Conservation (phyloP, 2,329 filamentous ascomycete species). For the Alternaria triticimaculans region DNA sequence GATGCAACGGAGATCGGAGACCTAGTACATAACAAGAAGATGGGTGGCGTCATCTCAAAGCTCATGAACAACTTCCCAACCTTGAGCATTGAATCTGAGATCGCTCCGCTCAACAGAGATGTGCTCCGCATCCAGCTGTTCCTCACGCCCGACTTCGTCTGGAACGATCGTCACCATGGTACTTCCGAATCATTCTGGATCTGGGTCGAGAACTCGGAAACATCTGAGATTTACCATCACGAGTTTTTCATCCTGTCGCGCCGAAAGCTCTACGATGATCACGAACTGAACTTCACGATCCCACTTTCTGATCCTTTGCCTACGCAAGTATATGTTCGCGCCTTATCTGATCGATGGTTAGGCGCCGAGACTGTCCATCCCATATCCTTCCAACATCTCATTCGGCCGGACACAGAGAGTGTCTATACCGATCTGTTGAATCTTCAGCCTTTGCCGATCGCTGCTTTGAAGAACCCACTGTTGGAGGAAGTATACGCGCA, state of each 20-base stretch:
- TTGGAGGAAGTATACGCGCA: constrained; percentile 88
- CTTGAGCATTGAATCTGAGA: constrained; percentile 87
- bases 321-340: constrained; percentile 93
- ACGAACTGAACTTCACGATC: constrained; percentile 97
- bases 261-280: constrained; percentile 91
- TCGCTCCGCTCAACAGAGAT: constrained; percentile 92
- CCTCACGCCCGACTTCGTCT: constrained; percentile 87
- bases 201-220: constrained; percentile 99
- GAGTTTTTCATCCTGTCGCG: constrained; percentile 94
- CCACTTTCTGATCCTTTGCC: constrained; percentile 91
- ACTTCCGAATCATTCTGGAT: constrained; percentile 97
- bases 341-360: constrained; percentile 94
- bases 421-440: constrained; percentile 95
- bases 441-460: constrained; percentile 85
- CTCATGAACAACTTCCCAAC: constrained; percentile 92
- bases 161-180: constrained; percentile 94
- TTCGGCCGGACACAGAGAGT: constrained; percentile 95
- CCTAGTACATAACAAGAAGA: constrained; percentile 87
- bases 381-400: constrained; percentile 96
- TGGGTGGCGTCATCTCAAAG: constrained; percentile 81
- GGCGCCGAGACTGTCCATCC: constrained; percentile 95
- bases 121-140: constrained; percentile 89
- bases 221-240: constrained; percentile 95
- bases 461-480: constrained; percentile 83
- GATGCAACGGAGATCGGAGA: constrained; percentile 87